Conservation (phyloP, 78 protist species). For the Dictyostelium intermedium region DNA sequence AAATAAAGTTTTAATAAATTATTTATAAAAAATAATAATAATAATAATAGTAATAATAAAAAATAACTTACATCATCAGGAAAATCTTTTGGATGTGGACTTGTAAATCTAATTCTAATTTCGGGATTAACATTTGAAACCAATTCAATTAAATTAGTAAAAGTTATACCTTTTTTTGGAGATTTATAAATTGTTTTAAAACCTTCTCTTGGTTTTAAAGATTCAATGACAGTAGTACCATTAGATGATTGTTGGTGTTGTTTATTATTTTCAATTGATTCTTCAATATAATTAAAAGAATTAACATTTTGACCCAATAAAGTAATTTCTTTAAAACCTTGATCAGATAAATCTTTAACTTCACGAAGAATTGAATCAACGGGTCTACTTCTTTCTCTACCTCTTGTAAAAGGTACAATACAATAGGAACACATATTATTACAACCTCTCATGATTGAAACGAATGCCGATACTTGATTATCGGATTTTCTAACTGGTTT, state of each 20-base stretch:
- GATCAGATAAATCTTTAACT: slow-evolving; percentile 50
- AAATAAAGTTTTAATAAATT: background rate
- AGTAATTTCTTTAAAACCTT: slow-evolving; percentile 82
- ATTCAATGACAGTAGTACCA: too few relatives aligned
- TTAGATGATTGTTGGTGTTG: too few relatives aligned
- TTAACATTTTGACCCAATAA: slow-evolving; percentile 97
- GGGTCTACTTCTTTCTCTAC: slow-evolving; percentile 91
- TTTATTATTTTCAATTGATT: background rate
- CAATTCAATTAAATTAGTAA: slow-evolving; percentile 73
- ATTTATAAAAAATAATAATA: background rate
- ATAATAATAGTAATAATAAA: background rate
- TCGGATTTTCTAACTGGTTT: slow-evolving; percentile 89
- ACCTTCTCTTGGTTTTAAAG: slow-evolving; percentile 39
- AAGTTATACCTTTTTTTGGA: slow-evolving; percentile 76
- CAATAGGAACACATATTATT: slow-evolving; percentile 97
- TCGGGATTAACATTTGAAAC: slow-evolving; percentile 82
- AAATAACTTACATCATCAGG: slow-evolving; percentile 69
- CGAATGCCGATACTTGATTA: slow-evolving; percentile 76
- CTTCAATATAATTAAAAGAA: slow-evolving; percentile 77
- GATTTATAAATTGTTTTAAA: slow-evolving; percentile 88
- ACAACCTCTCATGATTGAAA: slow-evolving; percentile 92
- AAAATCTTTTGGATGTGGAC: slow-evolving; percentile 97
- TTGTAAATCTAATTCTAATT: slow-evolving; percentile 94
- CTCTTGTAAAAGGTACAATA: slow-evolving; percentile 97
- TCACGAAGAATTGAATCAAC: slow-evolving; percentile 86